Conservation (phyloP, 192 early-diverging fungal species). For the Podila epigama region DNA sequence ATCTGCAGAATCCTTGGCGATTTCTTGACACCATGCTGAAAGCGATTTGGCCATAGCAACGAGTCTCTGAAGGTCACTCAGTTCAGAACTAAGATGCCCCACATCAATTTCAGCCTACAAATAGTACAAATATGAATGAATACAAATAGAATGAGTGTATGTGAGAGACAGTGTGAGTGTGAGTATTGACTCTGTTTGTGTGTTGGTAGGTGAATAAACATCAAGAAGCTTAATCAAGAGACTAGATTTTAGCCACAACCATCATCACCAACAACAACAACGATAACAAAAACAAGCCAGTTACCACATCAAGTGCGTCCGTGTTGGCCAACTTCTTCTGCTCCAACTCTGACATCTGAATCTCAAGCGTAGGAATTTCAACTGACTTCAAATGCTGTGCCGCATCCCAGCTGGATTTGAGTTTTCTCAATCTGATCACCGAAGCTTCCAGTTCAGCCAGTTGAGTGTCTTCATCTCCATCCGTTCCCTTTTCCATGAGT, state of each 20-base stretch:
- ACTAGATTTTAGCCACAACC: too few species aligned
- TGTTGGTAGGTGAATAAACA: too few species aligned
- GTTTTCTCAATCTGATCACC: conserved; percentile 31
- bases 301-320: conserved; percentile 41
- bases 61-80: conserved; percentile 9
- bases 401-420: conserved; percentile 55
- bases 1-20: not conserved
- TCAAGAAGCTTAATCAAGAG: too few species aligned
- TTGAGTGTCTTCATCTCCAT: conserved; percentile 52
- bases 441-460: conserved; percentile 49
- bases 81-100: not conserved
- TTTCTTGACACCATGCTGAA: conserved; percentile 9
- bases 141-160: too few species aligned
- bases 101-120: conserved; percentile 15
- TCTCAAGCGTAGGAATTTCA: conserved; percentile 57
- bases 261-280: not conserved
- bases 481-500: conserved; percentile 44
- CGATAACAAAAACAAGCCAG: not conserved
- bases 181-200: too few species aligned
- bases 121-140: not conserved
- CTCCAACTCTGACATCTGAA: conserved; percentile 27
- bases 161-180: too few species aligned
- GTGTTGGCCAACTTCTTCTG: conserved; percentile 16
- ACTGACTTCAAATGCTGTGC: conserved; percentile 49
- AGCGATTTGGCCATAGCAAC: conserved; percentile 3